Base-by-base conservation (phyloP, 768 basidiomycete species). In the Nevesoporus exiguus region DNA sequence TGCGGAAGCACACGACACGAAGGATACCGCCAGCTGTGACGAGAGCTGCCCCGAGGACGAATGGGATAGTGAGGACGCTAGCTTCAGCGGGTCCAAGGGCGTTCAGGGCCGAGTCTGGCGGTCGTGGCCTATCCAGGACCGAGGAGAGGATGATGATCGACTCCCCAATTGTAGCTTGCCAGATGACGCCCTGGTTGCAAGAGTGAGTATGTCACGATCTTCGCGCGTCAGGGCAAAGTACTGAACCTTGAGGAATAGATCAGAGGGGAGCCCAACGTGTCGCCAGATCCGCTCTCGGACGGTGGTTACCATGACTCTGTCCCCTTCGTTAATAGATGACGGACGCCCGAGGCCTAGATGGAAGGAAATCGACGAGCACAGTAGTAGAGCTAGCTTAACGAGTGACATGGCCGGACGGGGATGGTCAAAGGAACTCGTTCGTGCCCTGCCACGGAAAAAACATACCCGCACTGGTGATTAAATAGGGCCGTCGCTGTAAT, bases 51-150 rank as follows among this genome's bases (percentile, higher is more conserved):
- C 60, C 55, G 17, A 61, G 3, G 40, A 54, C 7, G 47, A 58
- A 51, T 13, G 56, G 27, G 11, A n/a, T 5, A 5, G 56, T 49
- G 8, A 54, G 24, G 17, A 11, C 22, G 5, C 58, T 54, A 7
- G 58, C 49, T n/a, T 46, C 21, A 13, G 29, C 33, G 0, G 60
- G 60, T 7, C 60, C 60, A n/a, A 61, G 60, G 6, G 46, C 47
- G 21, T 30, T 3, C 14, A 57, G n/a, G 27, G 54, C 1, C 1
- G 3, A 13, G 31, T 19, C 31, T 6, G 49, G 37, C 3, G 31
- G 29, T 1, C n/a, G 14, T 5, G 24, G 27, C 7, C 5, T 13
- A 17, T 40, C 41, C 1, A 8, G 22, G n/a, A n/a, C n/a, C n/a
- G n/a, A 51, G 31, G 14, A 49, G 7, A 60, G 6, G 19, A 55